These are phyloP conservation scores for Ceratocystis huliohia DNA, from an alignment of 2,329 filamentous ascomycete species.

Conservation along the genomic window DNA sequence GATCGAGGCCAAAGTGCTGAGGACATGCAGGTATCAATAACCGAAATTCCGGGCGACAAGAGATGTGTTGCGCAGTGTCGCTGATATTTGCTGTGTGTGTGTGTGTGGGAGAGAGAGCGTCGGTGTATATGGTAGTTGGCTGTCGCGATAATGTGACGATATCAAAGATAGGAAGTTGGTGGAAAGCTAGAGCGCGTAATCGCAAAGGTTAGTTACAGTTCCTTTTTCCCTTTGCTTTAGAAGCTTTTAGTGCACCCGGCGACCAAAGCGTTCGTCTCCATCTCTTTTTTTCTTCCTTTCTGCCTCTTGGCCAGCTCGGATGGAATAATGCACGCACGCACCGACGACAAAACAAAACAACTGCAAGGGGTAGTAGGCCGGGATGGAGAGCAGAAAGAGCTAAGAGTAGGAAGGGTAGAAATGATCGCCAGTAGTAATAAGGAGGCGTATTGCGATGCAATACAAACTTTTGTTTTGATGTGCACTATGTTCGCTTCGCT, in stretches of 20 bases:
- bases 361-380: not conserved
- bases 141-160: slow-evolving; percentile 6
- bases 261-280: not conserved
- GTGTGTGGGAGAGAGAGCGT: not conserved
- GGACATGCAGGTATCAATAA: not conserved
- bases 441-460: not conserved
- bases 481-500: not conserved
- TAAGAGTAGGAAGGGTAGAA: not conserved
- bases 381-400: not conserved
- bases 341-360: slow-evolving; percentile 2
- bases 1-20: not conserved
- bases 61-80: not conserved
- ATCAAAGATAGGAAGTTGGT: not conserved
- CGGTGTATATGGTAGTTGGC: too few species aligned
- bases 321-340: slow-evolving; percentile 4
- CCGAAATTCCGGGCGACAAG: not conserved
- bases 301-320: not conserved
- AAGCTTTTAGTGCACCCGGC: not conserved
- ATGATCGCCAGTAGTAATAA: slow-evolving; percentile 1
- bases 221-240: not conserved
- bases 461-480: slow-evolving; percentile 8
- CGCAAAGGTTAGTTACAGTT: not conserved
- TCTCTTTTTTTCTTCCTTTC: not conserved
- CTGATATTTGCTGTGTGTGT: not conserved
- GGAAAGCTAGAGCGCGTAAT: slow-evolving; percentile 3